Evolutionary conservation across 345 rosid genomes (phyloP), one percentile per base, ranked within the genome.

Genomic region (Heritiera littoralis): DNA sequence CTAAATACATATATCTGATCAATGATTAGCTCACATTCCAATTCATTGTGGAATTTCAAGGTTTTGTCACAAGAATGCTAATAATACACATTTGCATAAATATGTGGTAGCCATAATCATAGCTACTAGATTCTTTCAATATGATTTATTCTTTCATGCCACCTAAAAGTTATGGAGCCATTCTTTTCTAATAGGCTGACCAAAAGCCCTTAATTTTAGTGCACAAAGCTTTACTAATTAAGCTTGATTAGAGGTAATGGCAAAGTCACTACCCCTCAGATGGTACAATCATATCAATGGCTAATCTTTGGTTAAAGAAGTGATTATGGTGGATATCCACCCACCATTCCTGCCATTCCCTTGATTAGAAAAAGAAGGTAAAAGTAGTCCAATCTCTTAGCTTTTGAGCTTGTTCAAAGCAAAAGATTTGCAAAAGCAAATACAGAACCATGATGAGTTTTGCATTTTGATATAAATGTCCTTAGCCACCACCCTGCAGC

Each of bases 391-490:
- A 63, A 51, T 55, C 40, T 14, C 49, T 55, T 32, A 7, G 46
- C 86, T 83, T 81, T 83, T 78, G 77, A 61, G 80, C 79, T 35
- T 59, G 78, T 73, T 73, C 68, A 82, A 68, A 70, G 77, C 65
- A 35, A 51, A 46, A 17, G 75, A 72, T 20, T 76, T 83, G 41
- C 56, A 52, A 79, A 48, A 60, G 72, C 10, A 75, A 75, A 59
- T 60, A 54, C 60, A 78, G 51, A 23, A 64, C 68, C 55, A 80
- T 80, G 20, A 70, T 74, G 77, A 79, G 77, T 55, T 58, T 65
- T 30, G 54, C 78, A 35, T 43, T 77, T 55, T 60, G n/a, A 70
- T 66, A 76, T 60, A 43, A 5, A 15, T 32, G 49, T 23, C 76
- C 41, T 54, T 61, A 58, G 60, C 86, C 83, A 65, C 81, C 74